Evolutionary conservation across 1,284 basidiomycete species (phyloP), one percentile per base, ranked within the genome.

Genomic region (Cryptococcus hybrid): DNA sequence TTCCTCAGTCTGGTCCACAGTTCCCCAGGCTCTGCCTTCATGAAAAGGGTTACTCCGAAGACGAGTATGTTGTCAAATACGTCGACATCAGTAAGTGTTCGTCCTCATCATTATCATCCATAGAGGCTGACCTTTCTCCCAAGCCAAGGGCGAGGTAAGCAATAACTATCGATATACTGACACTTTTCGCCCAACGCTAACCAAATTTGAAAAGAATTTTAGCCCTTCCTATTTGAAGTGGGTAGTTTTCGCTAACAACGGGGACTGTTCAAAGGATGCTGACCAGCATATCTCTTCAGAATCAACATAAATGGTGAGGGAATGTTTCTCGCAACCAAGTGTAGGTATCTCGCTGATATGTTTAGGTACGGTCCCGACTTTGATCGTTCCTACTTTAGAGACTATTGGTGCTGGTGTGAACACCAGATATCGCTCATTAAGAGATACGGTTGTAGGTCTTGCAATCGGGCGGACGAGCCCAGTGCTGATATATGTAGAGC

Each of bases 341-440:
- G 24, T 24, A 24, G 24, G 24, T 24, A 24, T 24, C 24, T 24
- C 24, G 24, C 24, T 24, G 24, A 24, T 24, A 24, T 24, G 24
- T 24, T 1, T 61, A 88, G 89, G 85, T 11, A 90, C 88, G n/a
- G 83, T 93, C 0, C 91, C 91, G 5, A 88, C 88, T 0, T 79
- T 95, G 46, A 86, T 92, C 24, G 90, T 92, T 3, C 91, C 91
- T 0, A 79, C 89, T n/a, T 80, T 85, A 65, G 86, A 86, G 67
- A 89, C 88, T 12, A 82, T 89, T 7, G 80, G 82, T 3, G 80
- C 84, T 3, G 88, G 88, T 44, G 83, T 86, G 38, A 88, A 89
- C 64, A 88, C 85, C 65, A 84, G 88, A 48, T 94, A 89, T 80
- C 87, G 89, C 65, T 87, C 89, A 5, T 77, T 93, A 55, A 85